phyloP scores from a whole-genome alignment of 352 stramenopile species.

The Pythium guiyangense region DNA sequence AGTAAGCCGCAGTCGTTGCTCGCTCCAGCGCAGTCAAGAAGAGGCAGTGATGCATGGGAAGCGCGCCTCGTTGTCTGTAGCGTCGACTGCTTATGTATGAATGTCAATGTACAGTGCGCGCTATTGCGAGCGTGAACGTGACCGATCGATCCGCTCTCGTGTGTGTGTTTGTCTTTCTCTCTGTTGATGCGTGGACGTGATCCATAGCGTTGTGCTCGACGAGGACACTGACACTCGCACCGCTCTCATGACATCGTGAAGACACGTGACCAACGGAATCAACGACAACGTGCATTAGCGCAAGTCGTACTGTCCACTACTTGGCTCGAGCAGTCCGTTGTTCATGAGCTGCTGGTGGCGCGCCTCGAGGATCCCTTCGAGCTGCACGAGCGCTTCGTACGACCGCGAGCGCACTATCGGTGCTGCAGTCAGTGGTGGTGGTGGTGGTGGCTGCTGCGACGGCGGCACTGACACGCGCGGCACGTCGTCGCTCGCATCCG shows the following conservation, averaged over 20 bases:
- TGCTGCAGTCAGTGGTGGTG: neutral
- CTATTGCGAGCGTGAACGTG: too few relatives aligned
- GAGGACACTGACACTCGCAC: too few relatives aligned
- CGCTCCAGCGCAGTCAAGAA: neutral
- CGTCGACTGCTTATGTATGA: neutral
- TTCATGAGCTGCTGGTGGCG: slow-evolving; percentile 66
- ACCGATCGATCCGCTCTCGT: too few relatives aligned
- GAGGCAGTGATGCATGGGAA: neutral
- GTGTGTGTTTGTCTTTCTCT: too few relatives aligned
- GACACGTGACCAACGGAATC: too few relatives aligned
- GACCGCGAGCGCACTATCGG: slow-evolving; percentile 41
- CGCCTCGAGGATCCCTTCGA: slow-evolving; percentile 71
- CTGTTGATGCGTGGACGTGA: too few relatives aligned
- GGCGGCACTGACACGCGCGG: neutral
- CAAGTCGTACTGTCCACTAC: neutral
- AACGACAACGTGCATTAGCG: neutral
- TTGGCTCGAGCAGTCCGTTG: slow-evolving; percentile 22
- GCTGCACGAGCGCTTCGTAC: slow-evolving; percentile 69
- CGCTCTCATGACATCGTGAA: neutral
- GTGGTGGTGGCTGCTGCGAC: neutral
- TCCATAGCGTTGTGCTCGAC: too few relatives aligned
- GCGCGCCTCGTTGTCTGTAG: neutral
- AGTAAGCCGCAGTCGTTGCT: neutral
- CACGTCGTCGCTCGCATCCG: slow-evolving; percentile 2
- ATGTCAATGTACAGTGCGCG: neutral